Evolutionary conservation across 2,329 filamentous ascomycete species (phyloP), one percentile per base, ranked within the genome.

Genomic region (Camptophora hylomeconis): DNA sequence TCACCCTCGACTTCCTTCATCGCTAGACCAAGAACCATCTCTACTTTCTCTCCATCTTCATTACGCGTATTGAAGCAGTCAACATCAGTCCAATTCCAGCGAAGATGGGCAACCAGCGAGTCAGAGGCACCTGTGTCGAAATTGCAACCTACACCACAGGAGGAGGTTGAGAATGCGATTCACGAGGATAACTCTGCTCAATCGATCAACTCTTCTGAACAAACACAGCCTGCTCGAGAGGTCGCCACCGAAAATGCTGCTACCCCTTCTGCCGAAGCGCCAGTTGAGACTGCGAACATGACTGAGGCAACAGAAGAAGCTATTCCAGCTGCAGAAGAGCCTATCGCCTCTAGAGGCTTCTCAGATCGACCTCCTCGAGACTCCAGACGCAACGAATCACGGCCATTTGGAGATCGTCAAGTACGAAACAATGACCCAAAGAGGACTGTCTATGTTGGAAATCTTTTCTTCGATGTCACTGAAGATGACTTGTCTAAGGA

Each of bases 381-480:
- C 17, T 19, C 13, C 12, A n/a, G 19, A 11, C n/a, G n/a, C n/a
- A n/a, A n/a, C n/a, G n/a, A n/a, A n/a, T n/a, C n/a, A n/a, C n/a
- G n/a, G n/a, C n/a, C n/a, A n/a, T n/a, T n/a, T n/a, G n/a, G n/a
- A n/a, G n/a, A n/a, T n/a, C n/a, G n/a, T n/a, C n/a, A n/a, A n/a
- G n/a, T 20, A 30, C 24, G 36, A 26, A 26, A 32, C 30, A 24
- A 35, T 17, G 30, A 41, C n/a, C 56, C 56, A 11, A 58, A 56
- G 27, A 53, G 54, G 37, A 66, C 59, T 5, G 43, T 81, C 33
- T 82, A 76, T 45, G 47, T 81, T 38, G 75, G 73, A 35, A 82
- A 82, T 52, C 55, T 82, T 24, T 73, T 72, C 50, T 82, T 72
- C 48, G 75, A 81, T 47, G 65, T 77, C 32, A 72, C 65, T 5